Evolutionary conservation across 2,329 filamentous ascomycete species (phyloP), one percentile per base, ranked within the genome.

Genomic region (Ophiostoma triangulosporum): DNA sequence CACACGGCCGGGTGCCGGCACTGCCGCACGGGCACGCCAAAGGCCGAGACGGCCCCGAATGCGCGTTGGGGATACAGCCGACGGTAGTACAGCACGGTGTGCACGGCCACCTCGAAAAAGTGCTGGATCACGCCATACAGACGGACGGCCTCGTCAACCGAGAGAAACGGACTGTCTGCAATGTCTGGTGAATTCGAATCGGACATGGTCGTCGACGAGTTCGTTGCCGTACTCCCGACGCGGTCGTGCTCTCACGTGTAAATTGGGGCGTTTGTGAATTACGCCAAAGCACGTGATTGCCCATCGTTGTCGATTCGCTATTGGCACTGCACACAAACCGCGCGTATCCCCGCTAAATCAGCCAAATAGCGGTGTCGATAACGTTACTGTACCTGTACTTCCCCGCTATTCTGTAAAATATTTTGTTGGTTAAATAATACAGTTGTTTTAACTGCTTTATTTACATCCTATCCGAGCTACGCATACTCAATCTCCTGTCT

Each of bases 1-100:
- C 88, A 94, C 59, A 95, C 85, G 61, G 80, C 79, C 0, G 90
- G 88, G 67, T 95, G 89, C 55, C 89, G 84, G 56, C 81, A 91
- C 65, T 95, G 89, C 62, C 86, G 84, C 46, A 94, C 84, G 29
- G 88, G 78, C 55, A 88, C 82, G 69, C 91, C 89, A 73, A 90
- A 90, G 62, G 87, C 88, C 58, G 84, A 80, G 36, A 84, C 79
- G 40, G 84, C 80, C 55, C 91, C 77, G 69, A 95, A 96, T 33
- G 88, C 87, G 27, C 78, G 69, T 49, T 71, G 68, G 0, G 90
- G 88, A 67, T 96, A 96, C 63, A 95, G 80, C 56, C 69, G 68
- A 61, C 90, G 86, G 63, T 93, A 81, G 72, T 83, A 91, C 60
- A 95, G 80, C 62, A 96, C 83, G 56, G 88, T 87, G 73, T 96